Conservation (phyloP, 768 basidiomycete species). For the Erythrobasidium yunnanense region DNA sequence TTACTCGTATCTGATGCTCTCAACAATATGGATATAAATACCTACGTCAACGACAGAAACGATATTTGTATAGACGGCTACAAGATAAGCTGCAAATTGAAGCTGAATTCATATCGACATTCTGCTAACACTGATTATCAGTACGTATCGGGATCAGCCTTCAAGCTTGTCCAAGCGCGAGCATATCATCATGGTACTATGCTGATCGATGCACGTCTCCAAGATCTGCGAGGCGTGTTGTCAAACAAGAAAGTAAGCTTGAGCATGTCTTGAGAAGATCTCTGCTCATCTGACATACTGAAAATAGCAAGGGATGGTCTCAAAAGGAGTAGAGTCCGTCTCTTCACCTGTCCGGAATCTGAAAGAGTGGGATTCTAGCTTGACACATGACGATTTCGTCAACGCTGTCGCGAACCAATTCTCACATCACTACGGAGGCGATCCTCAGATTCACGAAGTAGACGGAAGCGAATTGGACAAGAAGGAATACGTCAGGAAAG, state of each 20-base stretch:
- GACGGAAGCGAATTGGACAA: constrained; percentile 47
- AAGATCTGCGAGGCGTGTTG: constrained; percentile 61
- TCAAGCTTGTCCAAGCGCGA: constrained; percentile 78
- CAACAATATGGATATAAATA: constrained; percentile 58
- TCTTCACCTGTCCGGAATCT: constrained; percentile 87
- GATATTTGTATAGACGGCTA: constrained; percentile 72
- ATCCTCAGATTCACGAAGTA: background rate
- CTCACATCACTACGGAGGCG: constrained; percentile 48
- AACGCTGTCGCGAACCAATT: constrained; percentile 61
- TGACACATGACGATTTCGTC: constrained; percentile 62
- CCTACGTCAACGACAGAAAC: constrained; percentile 74
- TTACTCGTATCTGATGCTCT: constrained; percentile 68
- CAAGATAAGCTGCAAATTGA: constrained; percentile 64
- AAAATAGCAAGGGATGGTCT: constrained; percentile 61
- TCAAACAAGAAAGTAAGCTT: constrained; percentile 52
- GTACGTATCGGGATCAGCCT: constrained; percentile 93
- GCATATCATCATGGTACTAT: constrained; percentile 99
- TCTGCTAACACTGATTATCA: constrained; percentile 1
- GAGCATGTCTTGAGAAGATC: background rate
- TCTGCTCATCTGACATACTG: background rate
- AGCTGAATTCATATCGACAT: too few relatives aligned
- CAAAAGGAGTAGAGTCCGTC: constrained; percentile 78
- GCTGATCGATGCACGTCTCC: constrained; percentile 73
- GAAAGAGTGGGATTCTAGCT: constrained; percentile 46
- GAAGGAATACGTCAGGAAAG: constrained; percentile 55